Percentiles rank a stretch among this genome's conserved stretches.
Conservation (phyloP, 1,284 basidiomycete species). For the Sporisorium exsertum region DNA sequence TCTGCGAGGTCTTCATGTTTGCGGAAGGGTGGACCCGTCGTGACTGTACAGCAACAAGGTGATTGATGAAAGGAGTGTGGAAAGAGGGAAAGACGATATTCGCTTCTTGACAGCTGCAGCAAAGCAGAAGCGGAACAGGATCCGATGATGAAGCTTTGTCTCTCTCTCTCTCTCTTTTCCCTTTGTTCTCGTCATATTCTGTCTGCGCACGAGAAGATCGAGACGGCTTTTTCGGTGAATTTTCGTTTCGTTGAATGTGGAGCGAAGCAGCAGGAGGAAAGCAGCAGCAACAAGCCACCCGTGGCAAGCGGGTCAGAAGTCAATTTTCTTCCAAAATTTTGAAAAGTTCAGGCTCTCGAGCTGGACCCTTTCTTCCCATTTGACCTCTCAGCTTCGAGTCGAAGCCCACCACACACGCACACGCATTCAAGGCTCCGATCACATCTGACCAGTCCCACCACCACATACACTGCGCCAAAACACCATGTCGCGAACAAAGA, state of each 20-base stretch:
- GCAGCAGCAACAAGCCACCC: neutral
- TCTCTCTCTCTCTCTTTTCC: neutral
- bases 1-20: conserved; percentile 51
- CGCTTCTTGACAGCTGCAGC: neutral
- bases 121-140: conserved; percentile 3
- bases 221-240: conserved; percentile 7
- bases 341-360: conserved; percentile 11
- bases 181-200: neutral
- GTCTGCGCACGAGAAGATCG: conserved; percentile 13
- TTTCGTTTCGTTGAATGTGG: conserved; percentile 18
- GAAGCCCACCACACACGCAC: neutral
- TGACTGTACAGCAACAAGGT: neutral
- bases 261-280: conserved; percentile 6
- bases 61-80: neutral
- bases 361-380: conserved; percentile 15
- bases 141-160: conserved; percentile 1
- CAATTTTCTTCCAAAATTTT: conserved; percentile 37
- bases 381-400: neutral
- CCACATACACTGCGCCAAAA: neutral
- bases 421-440: neutral
- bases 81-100: neutral
- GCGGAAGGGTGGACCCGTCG: too few species aligned
- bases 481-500: conserved; percentile 38
- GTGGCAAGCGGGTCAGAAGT: neutral
- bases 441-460: neutral